phyloP scores from a whole-genome alignment of 1,139 yeast species.

The Magnusiomyces paraingens region DNA sequence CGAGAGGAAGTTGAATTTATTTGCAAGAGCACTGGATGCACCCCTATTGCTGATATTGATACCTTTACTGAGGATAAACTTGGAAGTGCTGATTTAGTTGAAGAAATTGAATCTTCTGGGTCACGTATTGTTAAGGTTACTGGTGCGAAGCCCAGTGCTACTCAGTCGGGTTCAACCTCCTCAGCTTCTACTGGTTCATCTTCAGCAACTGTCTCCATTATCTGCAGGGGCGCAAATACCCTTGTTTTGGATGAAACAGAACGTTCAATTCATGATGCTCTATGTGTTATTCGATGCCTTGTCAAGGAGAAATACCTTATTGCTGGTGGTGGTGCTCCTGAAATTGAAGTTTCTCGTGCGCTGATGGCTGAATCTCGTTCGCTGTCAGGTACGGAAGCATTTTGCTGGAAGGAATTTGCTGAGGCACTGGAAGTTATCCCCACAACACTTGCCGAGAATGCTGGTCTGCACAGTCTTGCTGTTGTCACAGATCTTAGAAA shows the following conservation, averaged over 20 bases:
- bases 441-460: constrained; percentile 95
- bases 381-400: constrained; percentile 85
- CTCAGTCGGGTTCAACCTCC: constrained; percentile 3
- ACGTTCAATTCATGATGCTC: constrained; percentile 93
- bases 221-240: constrained; percentile 91
- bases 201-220: constrained; percentile 76
- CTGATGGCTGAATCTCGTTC: constrained; percentile 70
- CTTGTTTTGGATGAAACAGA: constrained; percentile 92
- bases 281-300: constrained; percentile 91
- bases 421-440: constrained; percentile 94
- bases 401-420: constrained; percentile 94
- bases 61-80: constrained; percentile 87
- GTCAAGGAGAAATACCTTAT: constrained; percentile 91
- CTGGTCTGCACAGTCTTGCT: constrained; percentile 90
- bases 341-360: constrained; percentile 83
- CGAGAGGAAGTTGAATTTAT: constrained; percentile 95
- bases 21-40: constrained; percentile 86
- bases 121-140: constrained; percentile 86
- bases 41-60: constrained; percentile 93
- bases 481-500: constrained; percentile 93
- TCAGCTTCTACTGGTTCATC: constrained; percentile 28
- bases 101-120: constrained; percentile 88
- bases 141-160: constrained; percentile 54
- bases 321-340: constrained; percentile 99
- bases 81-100: constrained; percentile 87